phyloP scores from a whole-genome alignment of 768 basidiomycete species.

The Kwoniella sp. region DNA sequence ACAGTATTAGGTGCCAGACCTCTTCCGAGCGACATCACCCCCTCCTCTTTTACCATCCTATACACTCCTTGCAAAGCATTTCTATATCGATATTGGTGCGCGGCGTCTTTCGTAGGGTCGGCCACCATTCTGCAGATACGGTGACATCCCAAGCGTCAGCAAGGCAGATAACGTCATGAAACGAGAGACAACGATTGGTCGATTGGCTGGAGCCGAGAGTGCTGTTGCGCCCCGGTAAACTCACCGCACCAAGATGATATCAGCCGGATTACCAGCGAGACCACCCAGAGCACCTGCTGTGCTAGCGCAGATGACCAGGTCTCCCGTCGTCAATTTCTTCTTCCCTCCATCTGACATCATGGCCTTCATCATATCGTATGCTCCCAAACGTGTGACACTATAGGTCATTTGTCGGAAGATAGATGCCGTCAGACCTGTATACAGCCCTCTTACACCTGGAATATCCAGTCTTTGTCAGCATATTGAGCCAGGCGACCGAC shows the following conservation, averaged over 20 bases:
- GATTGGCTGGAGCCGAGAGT: not conserved
- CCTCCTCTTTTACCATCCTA: conserved; percentile 50
- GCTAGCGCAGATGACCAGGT: conserved; percentile 49
- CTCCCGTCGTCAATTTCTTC: conserved; percentile 31
- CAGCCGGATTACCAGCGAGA: conserved; percentile 48
- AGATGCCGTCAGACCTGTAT: conserved; percentile 51
- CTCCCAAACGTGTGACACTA: conserved; percentile 48
- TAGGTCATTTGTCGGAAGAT: conserved; percentile 53
- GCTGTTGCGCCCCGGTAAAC: not conserved
- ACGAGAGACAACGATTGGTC: too few relatives aligned
- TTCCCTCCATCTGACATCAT: conserved; percentile 32
- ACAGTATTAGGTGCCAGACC: conserved; percentile 52
- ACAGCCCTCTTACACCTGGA: conserved; percentile 49
- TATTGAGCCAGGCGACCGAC: too few relatives aligned
- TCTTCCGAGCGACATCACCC: conserved; percentile 34
- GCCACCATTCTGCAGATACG: conserved; percentile 49
- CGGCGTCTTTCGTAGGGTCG: conserved; percentile 47
- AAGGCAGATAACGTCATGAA: too few relatives aligned
- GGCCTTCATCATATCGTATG: conserved; percentile 51
- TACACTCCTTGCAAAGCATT: conserved; percentile 52
- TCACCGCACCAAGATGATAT: conserved; percentile 46
- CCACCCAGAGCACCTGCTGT: conserved; percentile 52
- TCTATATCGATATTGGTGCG: conserved; percentile 42
- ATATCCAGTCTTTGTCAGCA: not conserved
- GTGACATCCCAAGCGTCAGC: too few relatives aligned